Percentiles rank a stretch among this genome's conserved stretches.
phyloP scores from a whole-genome alignment of 116 monocot species.

The Zostera marina region DNA sequence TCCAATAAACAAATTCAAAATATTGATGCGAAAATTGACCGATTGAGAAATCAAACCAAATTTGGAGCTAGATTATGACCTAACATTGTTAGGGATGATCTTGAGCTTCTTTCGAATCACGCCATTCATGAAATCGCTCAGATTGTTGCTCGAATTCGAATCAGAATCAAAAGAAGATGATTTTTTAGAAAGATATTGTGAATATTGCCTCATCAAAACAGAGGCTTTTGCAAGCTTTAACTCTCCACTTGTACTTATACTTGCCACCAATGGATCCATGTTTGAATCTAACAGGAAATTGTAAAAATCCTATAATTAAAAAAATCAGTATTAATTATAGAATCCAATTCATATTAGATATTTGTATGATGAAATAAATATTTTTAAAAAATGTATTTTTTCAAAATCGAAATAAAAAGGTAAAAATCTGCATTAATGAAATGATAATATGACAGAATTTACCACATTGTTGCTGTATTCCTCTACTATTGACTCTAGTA shows the following conservation, averaged over 20 bases:
- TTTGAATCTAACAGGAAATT: slow-evolving; percentile 55
- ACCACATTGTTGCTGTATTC: slow-evolving; percentile 38
- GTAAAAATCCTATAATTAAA: slow-evolving; percentile 51
- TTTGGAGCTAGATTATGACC: slow-evolving; percentile 14
- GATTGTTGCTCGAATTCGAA: too few relatives aligned
- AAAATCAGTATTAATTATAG: background rate
- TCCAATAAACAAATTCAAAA: too few relatives aligned
- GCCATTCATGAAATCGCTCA: slow-evolving; percentile 57
- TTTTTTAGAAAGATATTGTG: too few relatives aligned
- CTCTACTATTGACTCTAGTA: slow-evolving; percentile 30
- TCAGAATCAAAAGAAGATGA: too few relatives aligned
- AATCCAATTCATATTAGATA: background rate
- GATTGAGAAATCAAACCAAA: background rate
- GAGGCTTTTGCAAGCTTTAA: background rate
- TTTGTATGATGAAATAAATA: background rate
- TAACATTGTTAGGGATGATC: slow-evolving; percentile 67
- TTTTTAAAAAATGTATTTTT: background rate
- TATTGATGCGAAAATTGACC: too few relatives aligned
- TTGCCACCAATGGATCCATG: slow-evolving; percentile 22
- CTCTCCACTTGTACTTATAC: background rate
- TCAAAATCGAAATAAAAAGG: too few relatives aligned
- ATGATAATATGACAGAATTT: too few relatives aligned
- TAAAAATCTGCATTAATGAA: too few relatives aligned
- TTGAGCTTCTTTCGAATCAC: slow-evolving; percentile 50
- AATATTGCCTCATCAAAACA: slow-evolving; percentile 7